Evolutionary conservation across 1,284 basidiomycete genomes (phyloP), one percentile per base, ranked within the genome.

Genomic region (Sanguinoderma infundibulare): DNA sequence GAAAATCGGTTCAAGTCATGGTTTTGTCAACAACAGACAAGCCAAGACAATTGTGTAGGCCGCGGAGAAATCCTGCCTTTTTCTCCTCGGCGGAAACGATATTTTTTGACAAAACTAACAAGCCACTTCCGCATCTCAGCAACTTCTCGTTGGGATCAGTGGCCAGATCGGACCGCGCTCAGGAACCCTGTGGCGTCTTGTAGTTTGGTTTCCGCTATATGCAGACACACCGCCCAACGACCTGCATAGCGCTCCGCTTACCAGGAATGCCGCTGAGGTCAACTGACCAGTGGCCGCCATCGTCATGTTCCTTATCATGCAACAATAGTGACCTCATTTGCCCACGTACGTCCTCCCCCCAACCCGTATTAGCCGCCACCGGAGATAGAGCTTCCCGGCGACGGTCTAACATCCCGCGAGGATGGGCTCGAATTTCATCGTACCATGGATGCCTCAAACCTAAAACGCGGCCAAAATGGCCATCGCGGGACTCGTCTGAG

Each of bases 171-270:
- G n/a, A 15, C 24, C 14, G 42, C 24, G 42, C 42, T 24, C 24
- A 7, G 24, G n/a, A 20, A 22, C 30, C 46, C 46, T 49, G 46
- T 49, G 46, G 46, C 46, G 46, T 49, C 28, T 32, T n/a, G 46
- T 28, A 49, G 26, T 22, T 32, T 40, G 39, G 40, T 26, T 34
- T 34, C 38, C 26, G 22, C 44, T 55, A n/a, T n/a, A 38, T 34
- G 8, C n/a, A 40, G 35, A 22, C 34, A 47, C 35, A 30, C 24
- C 47, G 46, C 35, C 36, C 26, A 50, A 32, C 17, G 26, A 32
- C 24, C 34, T 50, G 28, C 30, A 38, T 30, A 34, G 55, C 55
- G 55, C 55, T 50, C 55, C 55, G 46, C 24, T 24, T 35, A 39
- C 28, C 55, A 47, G 46, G 10, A 12, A 50, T 49, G 36, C 34